Percentiles rank a stretch among this genome's conserved stretches.
These are phyloP conservation scores for Iris pallida DNA, from an alignment of 116 monocot species.

Conservation along the genomic window DNA sequence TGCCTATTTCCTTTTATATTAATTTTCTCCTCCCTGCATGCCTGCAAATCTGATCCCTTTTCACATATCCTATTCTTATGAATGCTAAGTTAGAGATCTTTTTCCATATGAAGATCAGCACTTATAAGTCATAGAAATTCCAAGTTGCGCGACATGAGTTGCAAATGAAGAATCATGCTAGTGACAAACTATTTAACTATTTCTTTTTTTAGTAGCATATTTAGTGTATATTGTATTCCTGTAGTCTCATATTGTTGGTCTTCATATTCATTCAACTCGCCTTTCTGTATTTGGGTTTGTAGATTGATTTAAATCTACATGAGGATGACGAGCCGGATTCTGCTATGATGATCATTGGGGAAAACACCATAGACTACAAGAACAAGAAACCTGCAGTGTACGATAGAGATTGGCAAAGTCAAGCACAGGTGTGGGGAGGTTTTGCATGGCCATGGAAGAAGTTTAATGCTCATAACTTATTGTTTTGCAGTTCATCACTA, in stretches of 20 bases:
- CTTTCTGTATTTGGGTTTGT: background rate
- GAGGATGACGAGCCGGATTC: conserved; percentile 3
- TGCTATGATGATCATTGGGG: background rate
- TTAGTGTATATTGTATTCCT: background rate
- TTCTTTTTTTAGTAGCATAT: background rate
- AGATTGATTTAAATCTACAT: background rate
- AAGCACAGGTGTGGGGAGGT: conserved; percentile 9
- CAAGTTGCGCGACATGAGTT: too few species aligned
- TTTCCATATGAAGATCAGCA: too few species aligned
- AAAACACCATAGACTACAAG: conserved; percentile 7
- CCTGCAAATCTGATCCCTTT: too few species aligned
- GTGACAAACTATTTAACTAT: background rate
- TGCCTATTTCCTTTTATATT: too few species aligned
- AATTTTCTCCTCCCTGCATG: too few species aligned
- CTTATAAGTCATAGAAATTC: too few species aligned
- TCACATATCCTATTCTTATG: too few species aligned
- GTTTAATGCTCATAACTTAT: background rate
- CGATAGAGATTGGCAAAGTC: background rate
- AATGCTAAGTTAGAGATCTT: too few species aligned
- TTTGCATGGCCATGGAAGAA: background rate
- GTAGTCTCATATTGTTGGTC: background rate
- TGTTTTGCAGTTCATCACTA: background rate
- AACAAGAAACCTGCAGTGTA: conserved; percentile 5
- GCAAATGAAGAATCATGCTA: too few species aligned
- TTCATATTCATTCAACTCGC: background rate